Evolutionary conservation across 257 asterid genomes (phyloP), one percentile per base, ranked within the genome.

Genomic region (Asclepias syriaca): DNA sequence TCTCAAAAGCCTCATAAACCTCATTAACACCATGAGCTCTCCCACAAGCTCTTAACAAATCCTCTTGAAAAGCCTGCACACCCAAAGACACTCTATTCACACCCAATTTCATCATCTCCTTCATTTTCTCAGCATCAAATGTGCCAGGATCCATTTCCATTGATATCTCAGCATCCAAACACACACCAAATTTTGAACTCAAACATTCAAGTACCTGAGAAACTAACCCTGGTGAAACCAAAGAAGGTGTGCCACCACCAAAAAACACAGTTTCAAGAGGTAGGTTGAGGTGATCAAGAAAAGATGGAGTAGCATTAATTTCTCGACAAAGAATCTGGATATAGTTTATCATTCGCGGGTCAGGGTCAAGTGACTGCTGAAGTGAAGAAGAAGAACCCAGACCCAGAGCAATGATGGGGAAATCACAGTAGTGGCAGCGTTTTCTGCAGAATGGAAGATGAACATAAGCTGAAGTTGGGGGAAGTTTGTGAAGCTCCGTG

Each of bases 131-230:
- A 21, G 55, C 85, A 72, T 82, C 92, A 71, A 91, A 94, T 27
- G 99, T 94, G 66, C 99, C 99, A 3, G 99, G 99, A 74, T 94
- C 99, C 97, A 91, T 94, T 80, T 94, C 99, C 84, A 94, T 91
- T 13, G 99, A 94, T 75, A 94, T 87, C 83, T 94, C 97, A n/a
- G 99, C 97, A 71, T 85, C 74, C 22, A 57, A 75, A 73, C 80
- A 64, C 66, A 89, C 72, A 66, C 99, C 92, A 18, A 91, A 91
- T 66, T 81, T 86, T 18, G 83, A 74, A n/a, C 81, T 73, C 74
- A 94, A 11, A 0, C 88, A 81, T 19, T 87, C 89, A 60, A 94
- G 89, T 55, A 91, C 84, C 45, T 71, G 49, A 19, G 90, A 82
- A 56, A 94, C 90, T 18, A 88, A 81, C 72, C 72, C 81, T 1